These are phyloP conservation scores for Salix dunnii DNA, from an alignment of 345 rosid species.

Conservation along the genomic window DNA sequence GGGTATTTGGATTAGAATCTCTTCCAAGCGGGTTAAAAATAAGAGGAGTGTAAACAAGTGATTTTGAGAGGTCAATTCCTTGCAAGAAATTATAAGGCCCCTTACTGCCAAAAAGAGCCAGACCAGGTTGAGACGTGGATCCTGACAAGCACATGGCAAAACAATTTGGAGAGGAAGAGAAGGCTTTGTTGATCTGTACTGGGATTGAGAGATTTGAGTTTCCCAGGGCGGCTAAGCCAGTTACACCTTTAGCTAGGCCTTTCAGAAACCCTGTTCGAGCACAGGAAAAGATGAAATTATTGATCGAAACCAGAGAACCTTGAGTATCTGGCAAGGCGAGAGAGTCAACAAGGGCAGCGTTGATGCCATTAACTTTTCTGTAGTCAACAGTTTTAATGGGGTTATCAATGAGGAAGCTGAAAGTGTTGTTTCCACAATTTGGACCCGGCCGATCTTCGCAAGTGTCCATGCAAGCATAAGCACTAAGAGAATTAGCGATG, in stretches of 20 bases:
- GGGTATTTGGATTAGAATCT: slow-evolving; percentile 19
- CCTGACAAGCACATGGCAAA: slow-evolving; percentile 31
- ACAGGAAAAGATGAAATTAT: neutral
- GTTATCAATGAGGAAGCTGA: slow-evolving; percentile 21
- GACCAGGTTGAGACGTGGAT: slow-evolving; percentile 10
- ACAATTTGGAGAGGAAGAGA: slow-evolving; percentile 19
- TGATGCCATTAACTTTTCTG: neutral
- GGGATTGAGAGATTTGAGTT: slow-evolving; percentile 28
- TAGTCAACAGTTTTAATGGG: slow-evolving; percentile 16
- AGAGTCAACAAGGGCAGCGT: slow-evolving; percentile 26
- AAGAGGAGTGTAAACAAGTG: slow-evolving; percentile 17
- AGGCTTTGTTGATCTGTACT: slow-evolving; percentile 20
- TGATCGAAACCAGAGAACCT: neutral
- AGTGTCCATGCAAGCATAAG: slow-evolving; percentile 14
- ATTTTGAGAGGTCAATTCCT: slow-evolving; percentile 20
- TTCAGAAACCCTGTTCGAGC: slow-evolving; percentile 5
- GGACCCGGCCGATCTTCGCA: slow-evolving; percentile 16
- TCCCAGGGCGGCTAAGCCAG: slow-evolving; percentile 23
- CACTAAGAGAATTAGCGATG: slow-evolving; percentile 15
- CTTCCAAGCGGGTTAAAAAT: slow-evolving; percentile 22
- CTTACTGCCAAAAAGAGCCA: slow-evolving; percentile 18
- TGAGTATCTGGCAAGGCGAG: slow-evolving; percentile 23
- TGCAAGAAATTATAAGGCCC: slow-evolving; percentile 32
- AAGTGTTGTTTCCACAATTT: slow-evolving; percentile 23
- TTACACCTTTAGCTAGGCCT: slow-evolving; percentile 5